Evolutionary conservation across 495 filamentous ascomycete genomes (phyloP), one percentile per base, ranked within the genome.

Genomic region (Penicillium tannophilum): DNA sequence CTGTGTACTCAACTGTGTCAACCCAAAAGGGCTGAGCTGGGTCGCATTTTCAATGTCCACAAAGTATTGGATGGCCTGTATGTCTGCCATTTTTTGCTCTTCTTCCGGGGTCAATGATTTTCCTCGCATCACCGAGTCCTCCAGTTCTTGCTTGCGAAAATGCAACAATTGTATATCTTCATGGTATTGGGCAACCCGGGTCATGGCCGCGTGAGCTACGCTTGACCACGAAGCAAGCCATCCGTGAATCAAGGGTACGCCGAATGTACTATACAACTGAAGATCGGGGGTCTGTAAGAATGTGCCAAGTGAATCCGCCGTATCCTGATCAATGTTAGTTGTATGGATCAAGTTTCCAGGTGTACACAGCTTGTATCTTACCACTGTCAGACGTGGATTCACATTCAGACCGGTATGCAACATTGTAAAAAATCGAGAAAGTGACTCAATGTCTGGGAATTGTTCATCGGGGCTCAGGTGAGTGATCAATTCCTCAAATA

Each of bases 341-440:
- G 4, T 2, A 24, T 49, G 12, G 2, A 30, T 48, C 4, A 2
- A 24, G 24, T 31, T 48, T 14, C 16, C 39, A 41, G 3, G 1
- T 41, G 39, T 41, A n/a, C 17, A 41, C 9, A 14, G 26, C 20
- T 10, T 51, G 31, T 3, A 26, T 12, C 75, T 64, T 58, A 77
- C 75, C 51, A 85, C 63, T 23, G 91, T 81, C 55, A 96, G 90
- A 17, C 89, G 87, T 39, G 94, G 94, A 65, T 98, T 98, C 46
- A 97, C 94, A 66, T 98, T 98, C 93, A 98, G 96, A 39, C 94
- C 94, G 1, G 93, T 97, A 68, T 97, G 92, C 4, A 98, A 79
- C 45, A 90, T 90, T 28, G 93, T 83, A 9, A 98, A 80, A 68
- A 98, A 98, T 17, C 81, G 76, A 67, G 95, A 93, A 1, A 98